These are phyloP conservation scores for Boletus rex-veris DNA, from an alignment of 768 basidiomycete genomes.

Conservation along the genomic window DNA sequence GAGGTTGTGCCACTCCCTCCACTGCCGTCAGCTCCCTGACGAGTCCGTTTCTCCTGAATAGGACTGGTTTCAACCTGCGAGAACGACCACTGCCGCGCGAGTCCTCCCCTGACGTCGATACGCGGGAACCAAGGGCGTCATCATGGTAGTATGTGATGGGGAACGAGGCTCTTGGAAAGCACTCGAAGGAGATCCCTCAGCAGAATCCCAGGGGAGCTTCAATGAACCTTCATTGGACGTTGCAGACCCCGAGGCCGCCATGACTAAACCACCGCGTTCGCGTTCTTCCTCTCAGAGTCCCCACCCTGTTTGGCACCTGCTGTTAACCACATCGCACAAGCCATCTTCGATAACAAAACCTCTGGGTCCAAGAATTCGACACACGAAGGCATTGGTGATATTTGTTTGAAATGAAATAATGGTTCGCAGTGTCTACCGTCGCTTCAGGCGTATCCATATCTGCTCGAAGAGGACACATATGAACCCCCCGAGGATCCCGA, in stretches of 20 bases:
- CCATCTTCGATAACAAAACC: slow-evolving; percentile 33
- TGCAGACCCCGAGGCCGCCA: slow-evolving; percentile 18
- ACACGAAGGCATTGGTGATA: slow-evolving; percentile 58
- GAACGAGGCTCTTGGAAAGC: slow-evolving; percentile 49
- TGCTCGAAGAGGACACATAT: slow-evolving; percentile 78
- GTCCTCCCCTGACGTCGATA: slow-evolving; percentile 41
- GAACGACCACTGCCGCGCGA: slow-evolving; percentile 54
- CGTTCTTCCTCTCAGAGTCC: slow-evolving; percentile 26
- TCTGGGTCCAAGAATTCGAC: slow-evolving; percentile 14
- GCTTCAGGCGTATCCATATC: slow-evolving; percentile 52
- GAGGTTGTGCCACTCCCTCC: slow-evolving; percentile 48
- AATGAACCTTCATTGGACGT: slow-evolving; percentile 24
- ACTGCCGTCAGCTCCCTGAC: background rate
- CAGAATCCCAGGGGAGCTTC: background rate
- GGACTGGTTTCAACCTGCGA: slow-evolving; percentile 85
- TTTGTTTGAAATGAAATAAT: slow-evolving; percentile 25
- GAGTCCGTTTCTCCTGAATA: slow-evolving; percentile 22
- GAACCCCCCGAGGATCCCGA: slow-evolving; percentile 87
- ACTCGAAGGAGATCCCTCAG: slow-evolving; percentile 34
- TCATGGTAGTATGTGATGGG: slow-evolving; percentile 60
- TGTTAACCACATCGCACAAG: slow-evolving; percentile 43
- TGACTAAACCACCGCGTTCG: slow-evolving; percentile 46
- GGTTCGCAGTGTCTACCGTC: slow-evolving; percentile 54
- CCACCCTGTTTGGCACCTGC: slow-evolving; percentile 56
- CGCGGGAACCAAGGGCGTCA: slow-evolving; percentile 65